Evolutionary conservation across 129 eudicot genomes (phyloP), one percentile per base, ranked within the genome.

Genomic region (Solidago caesia): DNA sequence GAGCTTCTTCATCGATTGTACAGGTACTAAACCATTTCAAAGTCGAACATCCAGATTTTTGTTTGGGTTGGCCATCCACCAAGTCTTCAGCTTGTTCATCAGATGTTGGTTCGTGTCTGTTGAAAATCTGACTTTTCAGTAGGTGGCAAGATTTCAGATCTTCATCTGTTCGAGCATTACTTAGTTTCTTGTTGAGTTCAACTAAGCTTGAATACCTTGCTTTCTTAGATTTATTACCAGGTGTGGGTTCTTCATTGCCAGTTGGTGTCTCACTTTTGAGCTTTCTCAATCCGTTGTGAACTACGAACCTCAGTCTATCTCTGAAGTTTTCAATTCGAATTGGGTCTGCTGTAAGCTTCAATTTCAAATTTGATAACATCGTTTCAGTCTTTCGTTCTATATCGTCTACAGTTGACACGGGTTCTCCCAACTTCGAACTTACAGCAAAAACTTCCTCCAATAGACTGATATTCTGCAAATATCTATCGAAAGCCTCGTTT

Each of bases 401-500:
- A 39, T 60, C 80, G 21, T 75, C 61, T 9, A 68, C 63, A 33
- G 52, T 57, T 58, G 67, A 62, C 62, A 16, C 64, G 33, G 76
- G 86, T 57, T 75, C 92, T 45, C 80, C 86, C n/a, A 74, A 47
- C 6, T 72, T 47, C 3, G 88, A 80, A 51, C 77, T 84, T 13
- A 81, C 80, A 21, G 77, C 67, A 71, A 88, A 93, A n/a, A 88
- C 86, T 75, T 93, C 97, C 80, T 90, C 96, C 63, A 90, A 68
- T 48, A 90, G 68, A 74, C 53, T 33, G 12, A 87, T 83, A 75
- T 90, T 90, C 71, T 89, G 89, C 82, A 90, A 81, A 80, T 93
- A 93, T 8, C 98, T 84, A 67, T 90, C 98, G 64, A 93, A 93
- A 68, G 97, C 92, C 85, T 90, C 91, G 44, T 81, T 88, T 84